These are phyloP conservation scores for Rhodotorula kratochvilovae DNA, from an alignment of 768 basidiomycete species.

Conservation along the genomic window DNA sequence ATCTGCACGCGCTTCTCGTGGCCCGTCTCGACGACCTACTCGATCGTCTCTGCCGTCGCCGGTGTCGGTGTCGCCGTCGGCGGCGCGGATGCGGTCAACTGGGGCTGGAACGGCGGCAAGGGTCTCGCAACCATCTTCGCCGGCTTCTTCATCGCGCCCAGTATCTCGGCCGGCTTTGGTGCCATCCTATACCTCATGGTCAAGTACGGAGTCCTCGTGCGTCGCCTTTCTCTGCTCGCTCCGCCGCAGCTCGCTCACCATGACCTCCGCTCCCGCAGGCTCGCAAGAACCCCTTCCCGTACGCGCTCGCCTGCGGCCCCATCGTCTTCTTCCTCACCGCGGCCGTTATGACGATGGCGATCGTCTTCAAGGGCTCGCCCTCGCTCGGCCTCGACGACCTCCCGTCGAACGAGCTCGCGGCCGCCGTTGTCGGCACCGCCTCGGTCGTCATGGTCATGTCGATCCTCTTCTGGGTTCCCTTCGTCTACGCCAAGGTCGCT, in stretches of 20 bases:
- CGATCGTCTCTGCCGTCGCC: constrained; percentile 50
- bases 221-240: neutral
- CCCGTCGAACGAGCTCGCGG: constrained; percentile 44
- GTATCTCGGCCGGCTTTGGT: constrained; percentile 48
- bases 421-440: constrained; percentile 49
- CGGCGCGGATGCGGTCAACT: constrained; percentile 48
- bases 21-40: constrained; percentile 52
- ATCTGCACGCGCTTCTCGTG: constrained; percentile 47
- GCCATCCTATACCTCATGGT: constrained; percentile 46
- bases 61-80: constrained; percentile 51
- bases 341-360: constrained; percentile 50
- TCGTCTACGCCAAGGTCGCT: constrained; percentile 49
- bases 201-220: constrained; percentile 47
- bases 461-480: constrained; percentile 51
- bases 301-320: constrained; percentile 45
- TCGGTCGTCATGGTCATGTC: constrained; percentile 47
- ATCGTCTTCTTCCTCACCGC: constrained; percentile 42
- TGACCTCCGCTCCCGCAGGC: neutral
- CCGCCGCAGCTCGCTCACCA: neutral
- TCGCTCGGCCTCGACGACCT: constrained; percentile 48
- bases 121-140: constrained; percentile 48
- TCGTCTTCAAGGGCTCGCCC: constrained; percentile 48
- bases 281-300: constrained; percentile 46
- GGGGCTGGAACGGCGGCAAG: constrained; percentile 52
- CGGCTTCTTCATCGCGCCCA: constrained; percentile 43